Conservation (phyloP, 2,329 filamentous ascomycete species). For the Cytospora piceae region DNA sequence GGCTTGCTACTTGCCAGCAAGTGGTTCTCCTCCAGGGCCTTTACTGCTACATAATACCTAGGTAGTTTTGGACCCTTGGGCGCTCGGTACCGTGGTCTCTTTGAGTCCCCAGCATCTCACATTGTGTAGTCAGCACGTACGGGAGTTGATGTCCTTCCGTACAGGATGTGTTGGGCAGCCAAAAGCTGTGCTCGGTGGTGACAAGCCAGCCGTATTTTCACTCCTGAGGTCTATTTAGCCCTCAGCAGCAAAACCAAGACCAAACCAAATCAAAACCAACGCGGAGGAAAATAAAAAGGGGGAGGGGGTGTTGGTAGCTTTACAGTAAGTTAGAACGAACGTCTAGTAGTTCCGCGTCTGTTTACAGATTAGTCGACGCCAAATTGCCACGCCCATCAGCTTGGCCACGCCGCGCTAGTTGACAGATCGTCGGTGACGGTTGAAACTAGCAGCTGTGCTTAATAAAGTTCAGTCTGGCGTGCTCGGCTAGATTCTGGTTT, state of each 20-base stretch:
- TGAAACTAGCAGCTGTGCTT: constrained; percentile 3
- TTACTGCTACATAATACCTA: not conserved
- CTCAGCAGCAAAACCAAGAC: not conserved
- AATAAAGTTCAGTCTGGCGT: not conserved
- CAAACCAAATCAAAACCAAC: not conserved
- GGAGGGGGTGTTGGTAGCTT: not conserved
- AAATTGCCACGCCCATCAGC: constrained; percentile 1
- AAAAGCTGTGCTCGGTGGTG: constrained; percentile 10
- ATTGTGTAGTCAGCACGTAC: not conserved
- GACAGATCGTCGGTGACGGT: constrained; percentile 7
- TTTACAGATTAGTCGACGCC: constrained; percentile 5
- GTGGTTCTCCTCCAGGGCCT: not conserved
- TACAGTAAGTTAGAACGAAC: not conserved
- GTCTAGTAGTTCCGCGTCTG: not conserved
- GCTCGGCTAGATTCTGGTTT: constrained; percentile 1
- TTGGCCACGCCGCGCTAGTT: constrained; percentile 6
- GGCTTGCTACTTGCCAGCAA: constrained; percentile 5
- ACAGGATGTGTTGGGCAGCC: constrained; percentile 1
- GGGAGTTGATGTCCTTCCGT: not conserved
- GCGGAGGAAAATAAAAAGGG: not conserved
- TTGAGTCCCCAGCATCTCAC: not conserved
- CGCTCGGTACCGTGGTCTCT: not conserved
- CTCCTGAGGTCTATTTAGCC: not conserved
- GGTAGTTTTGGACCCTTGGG: constrained; percentile 12
- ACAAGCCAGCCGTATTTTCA: constrained; percentile 13